phyloP scores from a whole-genome alignment of 371 early-diverging fungal genomes.

The Coemansia sp. region DNA sequence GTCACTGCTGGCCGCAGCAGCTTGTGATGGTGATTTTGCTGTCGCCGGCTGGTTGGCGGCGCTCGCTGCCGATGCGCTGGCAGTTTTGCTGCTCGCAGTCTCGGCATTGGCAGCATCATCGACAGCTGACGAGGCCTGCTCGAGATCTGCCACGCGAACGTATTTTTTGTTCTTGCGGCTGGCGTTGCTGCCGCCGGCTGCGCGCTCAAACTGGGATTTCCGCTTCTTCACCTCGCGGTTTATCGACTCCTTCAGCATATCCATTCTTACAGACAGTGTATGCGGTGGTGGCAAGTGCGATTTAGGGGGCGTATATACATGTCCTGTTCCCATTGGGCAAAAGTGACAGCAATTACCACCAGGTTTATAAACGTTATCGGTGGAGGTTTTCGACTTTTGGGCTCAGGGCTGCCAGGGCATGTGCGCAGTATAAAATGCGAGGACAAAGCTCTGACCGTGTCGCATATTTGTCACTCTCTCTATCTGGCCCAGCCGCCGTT shows the following conservation, averaged over 20 bases:
- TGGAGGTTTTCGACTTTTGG: neutral
- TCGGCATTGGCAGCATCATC: too few species aligned
- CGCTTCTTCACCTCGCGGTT: conserved; percentile 71
- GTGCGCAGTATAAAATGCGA: neutral
- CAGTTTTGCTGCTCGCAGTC: neutral
- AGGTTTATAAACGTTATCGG: neutral
- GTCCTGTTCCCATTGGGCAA: neutral
- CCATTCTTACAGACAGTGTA: conserved; percentile 54
- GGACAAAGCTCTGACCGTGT: too few species aligned
- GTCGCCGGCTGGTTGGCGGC: neutral
- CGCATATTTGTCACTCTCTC: too few species aligned
- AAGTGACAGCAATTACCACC: too few species aligned
- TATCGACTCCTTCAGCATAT: conserved; percentile 61
- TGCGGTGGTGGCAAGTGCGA: neutral
- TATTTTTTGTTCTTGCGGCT: conserved; percentile 59
- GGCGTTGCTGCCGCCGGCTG: conserved; percentile 57
- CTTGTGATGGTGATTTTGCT: neutral
- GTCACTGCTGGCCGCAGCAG: neutral
- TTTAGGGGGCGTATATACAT: neutral
- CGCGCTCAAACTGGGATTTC: conserved; percentile 56
- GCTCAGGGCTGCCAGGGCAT: neutral
- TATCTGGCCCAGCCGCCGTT: neutral
- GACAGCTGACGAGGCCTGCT: conserved; percentile 22
- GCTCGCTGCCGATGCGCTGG: neutral
- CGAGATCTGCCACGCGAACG: conserved; percentile 35